Conservation (phyloP, 2,329 filamentous ascomycete genomes). For the Graphium sp. region DNA sequence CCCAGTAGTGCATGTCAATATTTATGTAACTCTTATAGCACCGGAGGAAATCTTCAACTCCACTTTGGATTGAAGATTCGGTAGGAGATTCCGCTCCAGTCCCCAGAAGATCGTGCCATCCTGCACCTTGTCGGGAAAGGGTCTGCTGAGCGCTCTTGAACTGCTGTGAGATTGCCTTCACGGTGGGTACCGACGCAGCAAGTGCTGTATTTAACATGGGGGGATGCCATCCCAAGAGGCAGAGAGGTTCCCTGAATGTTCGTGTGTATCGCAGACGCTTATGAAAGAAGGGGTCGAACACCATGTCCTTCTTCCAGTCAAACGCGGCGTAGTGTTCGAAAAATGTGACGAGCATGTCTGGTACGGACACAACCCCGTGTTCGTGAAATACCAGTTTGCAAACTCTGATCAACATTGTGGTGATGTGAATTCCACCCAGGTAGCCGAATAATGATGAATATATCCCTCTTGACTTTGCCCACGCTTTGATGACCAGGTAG, state of each 20-base stretch:
- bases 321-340: constrained; percentile 46
- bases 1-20: constrained; percentile 51
- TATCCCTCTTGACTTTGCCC: constrained; percentile 44
- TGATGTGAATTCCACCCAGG: constrained; percentile 47
- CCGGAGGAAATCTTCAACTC: constrained; percentile 28
- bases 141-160: constrained; percentile 25
- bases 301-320: constrained; percentile 35
- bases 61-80: too few relatives aligned
- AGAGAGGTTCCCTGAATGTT: constrained; percentile 40
- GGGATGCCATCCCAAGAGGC: constrained; percentile 43
- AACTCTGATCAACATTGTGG: constrained; percentile 41
- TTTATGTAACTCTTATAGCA: constrained; percentile 37
- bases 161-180: constrained; percentile 32
- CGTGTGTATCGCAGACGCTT: constrained; percentile 32
- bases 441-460: constrained; percentile 51
- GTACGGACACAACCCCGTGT: constrained; percentile 19
- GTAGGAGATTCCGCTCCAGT: too few relatives aligned
- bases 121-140: constrained; percentile 16
- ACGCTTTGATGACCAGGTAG: constrained; percentile 42
- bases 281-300: constrained; percentile 45
- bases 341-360: constrained; percentile 39
- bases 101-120: constrained; percentile 25
- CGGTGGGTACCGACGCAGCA: constrained; percentile 33
- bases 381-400: constrained; percentile 33
- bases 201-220: constrained; percentile 43